A percentile compares a stretch with the other conserved stretches of the same genome.
phyloP scores from a whole-genome alignment of 345 rosid species.

The Raphanus sativus region DNA sequence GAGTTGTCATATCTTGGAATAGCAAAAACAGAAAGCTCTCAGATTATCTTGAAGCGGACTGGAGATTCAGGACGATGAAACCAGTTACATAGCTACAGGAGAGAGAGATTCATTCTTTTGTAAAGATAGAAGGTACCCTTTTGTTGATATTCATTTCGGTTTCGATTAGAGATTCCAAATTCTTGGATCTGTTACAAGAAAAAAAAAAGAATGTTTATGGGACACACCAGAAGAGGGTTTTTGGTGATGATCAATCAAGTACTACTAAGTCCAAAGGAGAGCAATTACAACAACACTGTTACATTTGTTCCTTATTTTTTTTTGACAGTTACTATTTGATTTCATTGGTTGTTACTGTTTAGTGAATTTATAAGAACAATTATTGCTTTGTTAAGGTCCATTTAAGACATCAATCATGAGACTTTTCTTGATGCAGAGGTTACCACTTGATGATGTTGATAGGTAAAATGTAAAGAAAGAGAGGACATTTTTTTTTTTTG shows the following conservation, averaged over 20 bases:
- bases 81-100: conserved; percentile 30
- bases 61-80: conserved; percentile 15
- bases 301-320: conserved; percentile 20
- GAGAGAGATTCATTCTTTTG: conserved; percentile 32
- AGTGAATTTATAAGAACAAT: background rate
- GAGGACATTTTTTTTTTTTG: no score
- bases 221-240: conserved; percentile 18
- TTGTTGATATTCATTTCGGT: conserved; percentile 23
- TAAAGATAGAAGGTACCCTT: conserved; percentile 29
- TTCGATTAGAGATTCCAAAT: background rate
- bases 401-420: background rate
- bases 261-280: conserved; percentile 19
- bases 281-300: conserved; percentile 17
- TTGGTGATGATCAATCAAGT: conserved; percentile 23
- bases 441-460: background rate
- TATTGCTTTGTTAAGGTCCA: conserved; percentile 26
- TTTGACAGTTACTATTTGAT: conserved; percentile 25
- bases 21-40: conserved; percentile 23
- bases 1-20: conserved; percentile 90
- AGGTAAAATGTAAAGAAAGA: background rate
- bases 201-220: background rate
- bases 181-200: background rate
- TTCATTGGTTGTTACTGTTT: conserved; percentile 5
- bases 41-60: background rate
- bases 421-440: background rate